A percentile compares a stretch with the other conserved stretches of the same genome.
phyloP scores from a whole-genome alignment of 306 rosid species.

The Cajanus cajan region DNA sequence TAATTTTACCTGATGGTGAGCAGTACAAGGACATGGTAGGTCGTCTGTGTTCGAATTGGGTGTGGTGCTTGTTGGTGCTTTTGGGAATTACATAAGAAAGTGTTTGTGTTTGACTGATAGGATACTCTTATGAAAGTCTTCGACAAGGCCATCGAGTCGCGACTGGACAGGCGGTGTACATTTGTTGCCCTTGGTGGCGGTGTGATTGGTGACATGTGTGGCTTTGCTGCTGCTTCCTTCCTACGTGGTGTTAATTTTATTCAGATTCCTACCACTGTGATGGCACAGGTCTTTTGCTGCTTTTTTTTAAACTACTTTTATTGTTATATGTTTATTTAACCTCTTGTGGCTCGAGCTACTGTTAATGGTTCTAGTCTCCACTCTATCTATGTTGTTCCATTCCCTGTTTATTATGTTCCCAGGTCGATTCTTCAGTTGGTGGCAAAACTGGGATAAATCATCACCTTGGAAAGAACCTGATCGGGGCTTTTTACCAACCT shows the following conservation, averaged over 20 bases:
- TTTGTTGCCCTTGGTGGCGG: slow-evolving; percentile 99
- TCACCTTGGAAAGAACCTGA: slow-evolving; percentile 87
- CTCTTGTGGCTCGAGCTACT: neutral
- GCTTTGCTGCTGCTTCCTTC: slow-evolving; percentile 84
- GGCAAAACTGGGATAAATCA: slow-evolving; percentile 98
- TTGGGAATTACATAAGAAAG: slow-evolving; percentile 15
- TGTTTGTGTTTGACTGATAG: slow-evolving; percentile 46
- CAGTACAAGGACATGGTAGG: slow-evolving; percentile 87
- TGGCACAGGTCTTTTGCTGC: slow-evolving; percentile 76
- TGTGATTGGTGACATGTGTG: slow-evolving; percentile 96
- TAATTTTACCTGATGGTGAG: slow-evolving; percentile 89
- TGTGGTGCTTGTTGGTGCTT: neutral
- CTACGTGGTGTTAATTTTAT: slow-evolving; percentile 93
- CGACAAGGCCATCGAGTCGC: slow-evolving; percentile 87
- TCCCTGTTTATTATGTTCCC: slow-evolving; percentile 22
- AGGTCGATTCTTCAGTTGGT: slow-evolving; percentile 99
- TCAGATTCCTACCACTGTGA: slow-evolving; percentile 95
- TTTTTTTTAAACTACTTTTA: neutral
- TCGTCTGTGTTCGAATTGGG: neutral
- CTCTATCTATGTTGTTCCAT: neutral
- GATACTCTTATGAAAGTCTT: slow-evolving; percentile 91
- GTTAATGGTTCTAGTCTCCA: neutral
- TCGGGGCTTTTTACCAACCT: slow-evolving; percentile 96
- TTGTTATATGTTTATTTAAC: neutral
- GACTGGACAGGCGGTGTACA: slow-evolving; percentile 75